These are phyloP conservation scores for Pestalotiopsis sp. DNA, from an alignment of 2,329 filamentous ascomycete species.

Conservation along the genomic window DNA sequence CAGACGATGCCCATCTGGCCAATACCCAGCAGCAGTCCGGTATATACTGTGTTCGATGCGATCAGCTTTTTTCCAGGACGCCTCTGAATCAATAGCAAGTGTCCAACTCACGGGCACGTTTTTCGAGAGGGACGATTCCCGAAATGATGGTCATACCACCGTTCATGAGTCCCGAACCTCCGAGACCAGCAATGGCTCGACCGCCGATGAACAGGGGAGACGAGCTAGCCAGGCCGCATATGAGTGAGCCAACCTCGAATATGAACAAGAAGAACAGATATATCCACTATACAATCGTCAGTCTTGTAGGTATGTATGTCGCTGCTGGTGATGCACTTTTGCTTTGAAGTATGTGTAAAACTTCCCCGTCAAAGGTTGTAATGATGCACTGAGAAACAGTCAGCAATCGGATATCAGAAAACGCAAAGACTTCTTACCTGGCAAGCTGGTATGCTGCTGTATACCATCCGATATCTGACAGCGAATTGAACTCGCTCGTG, in stretches of 20 bases:
- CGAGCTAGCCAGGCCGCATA: conserved; percentile 50
- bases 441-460: conserved; percentile 17
- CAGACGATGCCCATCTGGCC: conserved; percentile 45
- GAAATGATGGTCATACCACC: conserved; percentile 54
- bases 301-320: neutral
- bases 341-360: conserved; percentile 44
- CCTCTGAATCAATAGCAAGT: neutral
- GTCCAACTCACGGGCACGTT: conserved; percentile 31
- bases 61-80: neutral
- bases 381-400: conserved; percentile 16
- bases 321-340: conserved; percentile 26
- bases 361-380: conserved; percentile 31
- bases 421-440: no score
- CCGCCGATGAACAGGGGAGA: conserved; percentile 55
- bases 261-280: conserved; percentile 44
- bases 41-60: conserved; percentile 15
- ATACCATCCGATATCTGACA: conserved; percentile 21
- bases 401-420: no score
- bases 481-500: conserved; percentile 19
- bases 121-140: conserved; percentile 35
- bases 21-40: conserved; percentile 24
- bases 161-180: conserved; percentile 49
- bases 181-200: conserved; percentile 53
- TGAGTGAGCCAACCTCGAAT: conserved; percentile 55
- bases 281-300: conserved; percentile 27